Evolutionary conservation across 192 early-diverging fungal species (phyloP).

Genomic region (Kickxella alabastrina): DNA sequence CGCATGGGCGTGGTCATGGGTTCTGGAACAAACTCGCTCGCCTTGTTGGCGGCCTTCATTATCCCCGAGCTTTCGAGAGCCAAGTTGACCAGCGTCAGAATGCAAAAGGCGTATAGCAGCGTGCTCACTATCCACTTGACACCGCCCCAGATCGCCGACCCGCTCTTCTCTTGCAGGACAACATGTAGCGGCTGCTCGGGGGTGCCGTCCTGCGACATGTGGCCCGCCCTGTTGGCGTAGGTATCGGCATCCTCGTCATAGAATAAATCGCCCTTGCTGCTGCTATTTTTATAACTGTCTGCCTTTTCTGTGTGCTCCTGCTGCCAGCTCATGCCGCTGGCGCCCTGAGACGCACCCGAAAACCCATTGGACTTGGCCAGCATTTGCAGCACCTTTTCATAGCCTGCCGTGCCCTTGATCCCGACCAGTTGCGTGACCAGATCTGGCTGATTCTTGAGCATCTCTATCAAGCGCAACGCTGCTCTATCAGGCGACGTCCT

Average conservation of each 20-base stretch:
- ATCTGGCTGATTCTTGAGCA: conserved; percentile 34
- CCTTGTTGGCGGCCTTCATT: conserved; percentile 54
- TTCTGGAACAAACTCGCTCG: conserved; percentile 29
- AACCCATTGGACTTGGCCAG: conserved; percentile 26
- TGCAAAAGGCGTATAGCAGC: conserved; percentile 58
- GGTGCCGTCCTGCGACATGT: conserved; percentile 11
- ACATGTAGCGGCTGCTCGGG: conserved; percentile 33
- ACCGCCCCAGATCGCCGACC: conserved; percentile 24
- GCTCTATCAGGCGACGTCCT: conserved; percentile 40
- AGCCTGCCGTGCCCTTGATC: conserved; percentile 13
- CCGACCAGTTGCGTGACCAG: conserved; percentile 40
- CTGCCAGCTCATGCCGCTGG: conserved; percentile 3
- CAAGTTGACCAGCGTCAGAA: conserved; percentile 64
- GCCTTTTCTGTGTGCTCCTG: neutral
- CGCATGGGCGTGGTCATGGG: conserved; percentile 54
- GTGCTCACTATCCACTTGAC: conserved; percentile 41
- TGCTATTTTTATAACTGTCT: neutral
- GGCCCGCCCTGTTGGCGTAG: conserved; percentile 3
- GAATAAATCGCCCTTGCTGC: conserved; percentile 10
- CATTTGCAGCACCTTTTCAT: conserved; percentile 43
- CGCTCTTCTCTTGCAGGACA: conserved; percentile 28
- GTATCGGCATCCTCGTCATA: conserved; percentile 17
- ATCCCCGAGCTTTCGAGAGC: conserved; percentile 68
- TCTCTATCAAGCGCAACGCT: conserved; percentile 39
- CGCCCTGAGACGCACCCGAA: neutral